Base-by-base conservation (phyloP, 352 stramenopile genomes). In the Pythium rhizo-oryzae region DNA sequence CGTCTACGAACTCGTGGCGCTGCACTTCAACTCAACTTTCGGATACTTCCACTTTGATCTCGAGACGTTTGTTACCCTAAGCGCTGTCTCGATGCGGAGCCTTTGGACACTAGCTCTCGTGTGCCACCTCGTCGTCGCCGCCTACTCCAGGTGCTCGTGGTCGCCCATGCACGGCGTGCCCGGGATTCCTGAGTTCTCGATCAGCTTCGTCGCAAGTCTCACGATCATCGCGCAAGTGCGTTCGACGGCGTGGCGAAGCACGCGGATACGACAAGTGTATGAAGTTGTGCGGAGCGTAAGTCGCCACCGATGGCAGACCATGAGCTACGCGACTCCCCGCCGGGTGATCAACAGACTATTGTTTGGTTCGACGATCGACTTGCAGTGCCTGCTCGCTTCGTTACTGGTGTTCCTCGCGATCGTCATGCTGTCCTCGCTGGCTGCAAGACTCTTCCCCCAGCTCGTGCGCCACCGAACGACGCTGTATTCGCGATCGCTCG, bases 51-150 rank as follows among this genome's bases (percentile, higher is more conserved):
- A 73, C 25, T 59, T 83, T 18, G 37, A 71, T 0, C 24, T 77
- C 7, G 23, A 64, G 1, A 51, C 67, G 1, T 82, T 82, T 15
- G 44, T 81, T 7, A 60, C 50, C 1, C 58, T 81, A 5, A 63
- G 69, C 0, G 70, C 74, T 2, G 70, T 79, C 0, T 78, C 82
- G 23, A 83, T 85, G 74, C 68, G 74, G 0, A 81, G 63, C 23
- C 70, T 83, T 19, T 85, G 71, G 80, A 23, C 81, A 7, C 69
- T 81, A 6, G 65, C 72, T 0, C 19, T 82, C 24, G 6, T 62
- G 1, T 72, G 77, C 47, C 70, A 82, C 21, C 9, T 62, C 12
- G 19, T 72, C 12, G 46, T 60, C 2, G 69, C 58, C 6, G 62
- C 57, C 0, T 71, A 72, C 81, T 23, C 47, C 61, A 4, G 71